These are phyloP conservation scores for Populus deltoides DNA, from an alignment of 345 rosid genomes.

Conservation along the genomic window DNA sequence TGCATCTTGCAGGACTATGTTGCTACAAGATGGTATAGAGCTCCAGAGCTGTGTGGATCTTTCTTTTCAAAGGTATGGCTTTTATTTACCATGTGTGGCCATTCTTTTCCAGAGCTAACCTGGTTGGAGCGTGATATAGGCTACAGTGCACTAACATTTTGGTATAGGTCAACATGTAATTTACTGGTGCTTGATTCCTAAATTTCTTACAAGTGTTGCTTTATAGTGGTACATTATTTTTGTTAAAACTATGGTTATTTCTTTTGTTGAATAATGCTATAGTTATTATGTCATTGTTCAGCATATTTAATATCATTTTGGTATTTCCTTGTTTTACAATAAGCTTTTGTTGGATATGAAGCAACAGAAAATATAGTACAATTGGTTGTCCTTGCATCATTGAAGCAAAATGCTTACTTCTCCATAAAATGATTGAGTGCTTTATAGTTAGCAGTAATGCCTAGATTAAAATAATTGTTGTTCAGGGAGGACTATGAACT, in stretches of 20 bases:
- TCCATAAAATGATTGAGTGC: constrained; percentile 41
- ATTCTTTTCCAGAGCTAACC: constrained; percentile 1
- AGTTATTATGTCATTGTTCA: neutral
- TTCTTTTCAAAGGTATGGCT: constrained; percentile 84
- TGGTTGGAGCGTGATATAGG: constrained; percentile 17
- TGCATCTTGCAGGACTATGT: constrained; percentile 71
- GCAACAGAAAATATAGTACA: neutral
- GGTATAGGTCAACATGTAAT: neutral
- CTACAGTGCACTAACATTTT: constrained; percentile 11
- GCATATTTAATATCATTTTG: neutral
- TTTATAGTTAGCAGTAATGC: constrained; percentile 63
- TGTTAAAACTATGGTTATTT: neutral
- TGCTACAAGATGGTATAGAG: constrained; percentile 99
- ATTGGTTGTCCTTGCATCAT: constrained; percentile 4
- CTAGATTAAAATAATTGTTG: constrained; percentile 89
- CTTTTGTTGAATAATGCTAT: neutral
- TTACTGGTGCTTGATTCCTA: neutral
- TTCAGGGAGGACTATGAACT: constrained; percentile 99
- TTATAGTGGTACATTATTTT: neutral
- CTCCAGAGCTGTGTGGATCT: constrained; percentile 97
- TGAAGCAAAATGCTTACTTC: constrained; percentile 23
- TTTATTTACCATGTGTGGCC: neutral
- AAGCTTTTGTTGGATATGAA: neutral
- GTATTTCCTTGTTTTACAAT: neutral
- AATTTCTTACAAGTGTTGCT: neutral